phyloP scores from a whole-genome alignment of 306 rosid species.

The Quercus wislizeni region DNA sequence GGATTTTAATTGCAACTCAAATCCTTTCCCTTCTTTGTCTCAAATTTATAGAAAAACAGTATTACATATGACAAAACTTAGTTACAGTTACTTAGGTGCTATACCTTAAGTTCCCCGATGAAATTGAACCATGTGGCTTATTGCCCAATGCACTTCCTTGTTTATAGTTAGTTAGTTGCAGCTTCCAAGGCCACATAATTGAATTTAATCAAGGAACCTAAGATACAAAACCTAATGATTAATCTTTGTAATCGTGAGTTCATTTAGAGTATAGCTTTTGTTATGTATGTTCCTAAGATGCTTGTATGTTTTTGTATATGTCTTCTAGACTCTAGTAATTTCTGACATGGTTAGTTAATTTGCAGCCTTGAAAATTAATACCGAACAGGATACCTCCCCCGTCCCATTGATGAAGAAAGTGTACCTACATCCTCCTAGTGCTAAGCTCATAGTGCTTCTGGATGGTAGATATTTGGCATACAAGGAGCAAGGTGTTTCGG shows the following conservation, averaged over 20 bases:
- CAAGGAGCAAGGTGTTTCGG: conserved; percentile 71
- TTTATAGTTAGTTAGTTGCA: too few species aligned
- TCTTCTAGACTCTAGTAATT: background rate
- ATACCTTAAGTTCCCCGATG: too few species aligned
- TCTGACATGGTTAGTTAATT: conserved; percentile 24
- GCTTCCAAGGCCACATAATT: too few species aligned
- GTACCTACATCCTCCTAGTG: conserved; percentile 72
- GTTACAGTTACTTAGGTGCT: too few species aligned
- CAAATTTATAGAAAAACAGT: too few species aligned
- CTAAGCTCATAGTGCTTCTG: conserved; percentile 66
- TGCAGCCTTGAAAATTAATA: conserved; percentile 56
- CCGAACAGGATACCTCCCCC: conserved; percentile 28
- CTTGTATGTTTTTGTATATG: background rate
- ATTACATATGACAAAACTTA: too few species aligned
- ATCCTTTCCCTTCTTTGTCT: too few species aligned
- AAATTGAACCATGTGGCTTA: too few species aligned
- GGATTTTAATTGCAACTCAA: too few species aligned
- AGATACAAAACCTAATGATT: background rate
- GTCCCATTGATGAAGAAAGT: conserved; percentile 46
- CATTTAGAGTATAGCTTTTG: background rate
- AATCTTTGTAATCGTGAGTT: background rate
- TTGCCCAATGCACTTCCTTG: too few species aligned
- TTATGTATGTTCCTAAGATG: background rate
- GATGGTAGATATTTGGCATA: conserved; percentile 93
- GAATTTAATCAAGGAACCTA: too few species aligned